Percentiles rank a stretch among this genome's conserved stretches.
Conservation (phyloP, 257 asterid species). For the Solanum bulbocastanum region DNA sequence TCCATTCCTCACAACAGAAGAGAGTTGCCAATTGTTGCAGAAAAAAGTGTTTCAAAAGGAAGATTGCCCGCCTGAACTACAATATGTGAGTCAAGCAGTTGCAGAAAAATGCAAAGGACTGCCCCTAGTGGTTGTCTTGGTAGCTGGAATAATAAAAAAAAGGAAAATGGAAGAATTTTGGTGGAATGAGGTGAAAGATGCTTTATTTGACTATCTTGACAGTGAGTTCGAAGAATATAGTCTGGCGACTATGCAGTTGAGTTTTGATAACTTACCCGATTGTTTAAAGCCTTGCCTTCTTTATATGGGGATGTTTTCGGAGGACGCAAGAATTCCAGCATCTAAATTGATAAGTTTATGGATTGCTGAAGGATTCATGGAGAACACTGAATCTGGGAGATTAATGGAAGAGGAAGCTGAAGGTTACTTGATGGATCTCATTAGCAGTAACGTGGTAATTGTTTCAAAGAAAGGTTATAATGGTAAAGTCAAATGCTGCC, state of each 20-base stretch:
- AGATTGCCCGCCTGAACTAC: neutral
- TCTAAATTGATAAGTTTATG: neutral
- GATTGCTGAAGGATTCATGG: neutral
- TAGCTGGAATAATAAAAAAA: neutral
- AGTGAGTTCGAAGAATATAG: neutral
- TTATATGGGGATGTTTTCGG: neutral
- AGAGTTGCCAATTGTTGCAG: neutral
- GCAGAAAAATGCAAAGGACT: neutral
- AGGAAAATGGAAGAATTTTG: neutral
- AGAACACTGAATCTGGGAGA: neutral
- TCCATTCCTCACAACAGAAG: neutral
- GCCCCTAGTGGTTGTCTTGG: neutral
- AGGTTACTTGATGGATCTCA: neutral
- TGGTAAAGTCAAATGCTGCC: neutral
- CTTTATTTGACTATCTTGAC: neutral
- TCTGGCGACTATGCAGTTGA: neutral
- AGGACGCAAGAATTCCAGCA: neutral
- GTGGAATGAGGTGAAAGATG: neutral
- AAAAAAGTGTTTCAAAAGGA: neutral
- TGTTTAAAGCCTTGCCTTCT: neutral
- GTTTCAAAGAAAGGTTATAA: neutral
- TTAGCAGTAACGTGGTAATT: neutral
- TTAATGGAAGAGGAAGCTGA: neutral
- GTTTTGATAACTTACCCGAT: neutral
- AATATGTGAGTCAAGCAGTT: neutral